Base-by-base conservation (phyloP, 345 rosid species). In the Hevea brasiliensis region DNA sequence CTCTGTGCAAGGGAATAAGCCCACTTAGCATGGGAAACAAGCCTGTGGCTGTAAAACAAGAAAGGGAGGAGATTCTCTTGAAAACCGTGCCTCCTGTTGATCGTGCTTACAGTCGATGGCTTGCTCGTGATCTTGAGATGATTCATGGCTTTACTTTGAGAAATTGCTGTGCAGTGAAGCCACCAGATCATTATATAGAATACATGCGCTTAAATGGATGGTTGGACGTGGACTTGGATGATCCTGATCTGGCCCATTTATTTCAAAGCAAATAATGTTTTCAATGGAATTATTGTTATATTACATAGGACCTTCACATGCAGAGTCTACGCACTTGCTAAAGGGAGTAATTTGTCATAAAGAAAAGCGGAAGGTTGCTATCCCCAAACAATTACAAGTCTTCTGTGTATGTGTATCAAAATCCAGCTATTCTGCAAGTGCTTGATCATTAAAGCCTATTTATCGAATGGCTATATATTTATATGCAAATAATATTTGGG, bases 221-320 rank as follows among this genome's bases (percentile, higher is more conserved):
- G 85, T 74, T 91, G 75, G 93, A 89, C 74, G 86, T 88, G 72
- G 85, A 83, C 79, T 74, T 89, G 83, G 85, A 93, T 66, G 97
- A 93, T 77, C 97, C 93, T 63, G 90, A 88, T 78, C 81, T 90
- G 6, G 86, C 88, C 40, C 93, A 91, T 81, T 47, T 93, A 84
- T 82, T 89, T 62, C 56, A 75, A 85, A 77, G 76, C 80, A 73
- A 79, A 61, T 74, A 53, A 65, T 51, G 18, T 57, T 23, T 41
- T 23, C 24, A 1, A 21, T 9, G 51, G 57, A 24, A 42, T 42
- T 21, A 2, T 50, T 27, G 50, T 23, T 18, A 21, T 27, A 60
- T 23, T 18, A 21, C 5, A 37, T 20, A 53, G 61, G 61, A 12
- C 24, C 67, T 62, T 10, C 13, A 57, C 35, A 10, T 57, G 61